A percentile compares a stretch with the other conserved stretches of the same genome.
phyloP scores from a whole-genome alignment of 352 stramenopile species.

The Phytopythium kandeliae region DNA sequence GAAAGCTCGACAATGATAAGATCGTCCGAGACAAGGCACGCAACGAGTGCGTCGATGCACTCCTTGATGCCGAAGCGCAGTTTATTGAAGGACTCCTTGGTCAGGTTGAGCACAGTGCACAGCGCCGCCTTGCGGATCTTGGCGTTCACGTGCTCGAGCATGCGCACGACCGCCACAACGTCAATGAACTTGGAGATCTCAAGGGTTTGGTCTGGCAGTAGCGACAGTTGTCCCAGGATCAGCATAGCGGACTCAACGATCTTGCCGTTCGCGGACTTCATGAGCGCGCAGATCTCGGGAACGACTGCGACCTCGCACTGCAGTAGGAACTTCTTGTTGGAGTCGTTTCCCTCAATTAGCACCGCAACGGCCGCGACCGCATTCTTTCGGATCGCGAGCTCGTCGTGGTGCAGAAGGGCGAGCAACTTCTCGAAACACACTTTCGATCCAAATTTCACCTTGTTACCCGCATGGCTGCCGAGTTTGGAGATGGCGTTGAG shows the following conservation, averaged over 20 bases:
- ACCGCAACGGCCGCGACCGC: conserved; percentile 54
- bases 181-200: conserved; percentile 73
- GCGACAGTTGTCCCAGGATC: conserved; percentile 60
- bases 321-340: conserved; percentile 62
- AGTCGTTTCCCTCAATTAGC: conserved; percentile 58
- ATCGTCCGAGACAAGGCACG: conserved; percentile 49
- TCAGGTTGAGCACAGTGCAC: conserved; percentile 49
- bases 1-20: conserved; percentile 59
- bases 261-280: conserved; percentile 58
- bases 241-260: conserved; percentile 70
- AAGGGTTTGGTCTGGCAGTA: conserved; percentile 49
- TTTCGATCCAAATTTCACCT: conserved; percentile 69
- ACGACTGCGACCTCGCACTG: conserved; percentile 51
- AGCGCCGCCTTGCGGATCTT: conserved; percentile 54
- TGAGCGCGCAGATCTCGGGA: conserved; percentile 46
- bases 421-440: conserved; percentile 73
- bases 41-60: conserved; percentile 46
- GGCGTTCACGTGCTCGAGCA: conserved; percentile 55
- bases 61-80: conserved; percentile 55
- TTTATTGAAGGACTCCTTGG: conserved; percentile 78
- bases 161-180: conserved; percentile 45
- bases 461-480: conserved; percentile 65
- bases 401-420: conserved; percentile 52
- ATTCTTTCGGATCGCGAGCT: conserved; percentile 57
- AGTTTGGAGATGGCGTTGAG: conserved; percentile 61